Evolutionary conservation across 2,329 filamentous ascomycete species (phyloP).

Genomic region (Fusarium sp.): DNA sequence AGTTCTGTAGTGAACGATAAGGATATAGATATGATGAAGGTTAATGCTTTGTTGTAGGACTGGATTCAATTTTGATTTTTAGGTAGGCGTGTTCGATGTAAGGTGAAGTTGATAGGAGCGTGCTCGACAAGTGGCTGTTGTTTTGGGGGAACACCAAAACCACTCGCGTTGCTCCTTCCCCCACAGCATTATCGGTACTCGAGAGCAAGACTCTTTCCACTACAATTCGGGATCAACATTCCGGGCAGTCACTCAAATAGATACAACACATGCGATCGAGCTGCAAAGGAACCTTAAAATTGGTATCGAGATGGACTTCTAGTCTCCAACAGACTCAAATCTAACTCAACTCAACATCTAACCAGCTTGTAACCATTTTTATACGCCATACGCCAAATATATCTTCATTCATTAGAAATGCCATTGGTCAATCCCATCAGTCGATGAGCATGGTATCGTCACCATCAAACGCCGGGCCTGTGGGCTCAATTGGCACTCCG

Average conservation of each 20-base stretch:
- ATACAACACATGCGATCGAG: neutral
- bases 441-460: conserved; percentile 93
- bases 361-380: conserved; percentile 37
- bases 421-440: conserved; percentile 42
- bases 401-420: conserved; percentile 42
- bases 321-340: conserved; percentile 32
- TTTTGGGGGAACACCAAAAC: neutral
- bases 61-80: neutral
- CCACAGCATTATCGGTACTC: neutral
- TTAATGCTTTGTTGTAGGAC: neutral
- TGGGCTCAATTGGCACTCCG: conserved; percentile 73
- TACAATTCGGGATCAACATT: neutral
- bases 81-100: neutral
- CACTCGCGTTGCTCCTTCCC: neutral
- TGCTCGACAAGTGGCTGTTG: neutral
- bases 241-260: neutral
- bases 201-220: neutral
- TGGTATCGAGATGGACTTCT: conserved; percentile 42
- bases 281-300: conserved; percentile 27
- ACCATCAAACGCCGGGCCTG: conserved; percentile 69
- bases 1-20: neutral
- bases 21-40: neutral
- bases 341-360: conserved; percentile 42
- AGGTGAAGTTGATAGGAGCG: neutral
- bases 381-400: conserved; percentile 45